phyloP scores from a whole-genome alignment of 225 moss, liverwort and hornwort species.

The Marchantia polymorpha region DNA sequence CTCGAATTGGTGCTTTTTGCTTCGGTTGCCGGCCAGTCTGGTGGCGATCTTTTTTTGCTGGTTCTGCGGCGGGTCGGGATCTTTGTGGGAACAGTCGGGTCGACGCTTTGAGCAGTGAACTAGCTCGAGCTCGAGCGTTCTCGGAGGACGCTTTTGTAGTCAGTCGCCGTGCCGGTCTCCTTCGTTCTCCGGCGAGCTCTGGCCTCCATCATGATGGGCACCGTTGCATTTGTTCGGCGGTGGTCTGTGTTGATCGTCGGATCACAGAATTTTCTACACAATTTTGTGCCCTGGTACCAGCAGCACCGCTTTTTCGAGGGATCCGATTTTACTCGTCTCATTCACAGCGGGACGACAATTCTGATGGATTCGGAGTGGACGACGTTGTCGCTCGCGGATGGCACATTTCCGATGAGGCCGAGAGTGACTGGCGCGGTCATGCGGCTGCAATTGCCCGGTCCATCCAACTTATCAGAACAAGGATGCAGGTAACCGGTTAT shows the following conservation, averaged over 20 bases:
- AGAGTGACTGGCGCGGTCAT: slow-evolving; percentile 93
- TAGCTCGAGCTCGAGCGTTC: background rate
- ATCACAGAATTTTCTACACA: too few species aligned
- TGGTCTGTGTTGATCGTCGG: too few species aligned
- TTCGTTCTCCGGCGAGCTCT: background rate
- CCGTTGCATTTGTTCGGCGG: too few species aligned
- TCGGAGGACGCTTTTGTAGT: background rate
- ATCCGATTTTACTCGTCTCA: slow-evolving; percentile 10
- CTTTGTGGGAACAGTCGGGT: too few species aligned
- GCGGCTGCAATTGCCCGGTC: slow-evolving; percentile 91
- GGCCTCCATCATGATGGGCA: background rate
- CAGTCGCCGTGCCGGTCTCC: background rate
- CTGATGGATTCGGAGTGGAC: slow-evolving; percentile 42
- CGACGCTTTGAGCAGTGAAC: background rate
- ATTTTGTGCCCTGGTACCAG: background rate
- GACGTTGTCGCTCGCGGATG: slow-evolving; percentile 73
- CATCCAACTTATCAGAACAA: slow-evolving; percentile 77
- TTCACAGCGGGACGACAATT: slow-evolving; percentile 1
- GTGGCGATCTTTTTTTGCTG: background rate
- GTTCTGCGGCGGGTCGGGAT: background rate
- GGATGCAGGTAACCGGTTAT: slow-evolving; percentile 57
- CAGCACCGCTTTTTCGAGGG: background rate
- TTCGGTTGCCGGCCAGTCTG: background rate
- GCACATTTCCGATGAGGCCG: slow-evolving; percentile 70
- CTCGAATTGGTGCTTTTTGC: background rate